A percentile compares a stretch with the other conserved stretches of the same genome.
These are phyloP conservation scores for Rubus idaeus DNA, from an alignment of 306 rosid genomes.

Conservation along the genomic window DNA sequence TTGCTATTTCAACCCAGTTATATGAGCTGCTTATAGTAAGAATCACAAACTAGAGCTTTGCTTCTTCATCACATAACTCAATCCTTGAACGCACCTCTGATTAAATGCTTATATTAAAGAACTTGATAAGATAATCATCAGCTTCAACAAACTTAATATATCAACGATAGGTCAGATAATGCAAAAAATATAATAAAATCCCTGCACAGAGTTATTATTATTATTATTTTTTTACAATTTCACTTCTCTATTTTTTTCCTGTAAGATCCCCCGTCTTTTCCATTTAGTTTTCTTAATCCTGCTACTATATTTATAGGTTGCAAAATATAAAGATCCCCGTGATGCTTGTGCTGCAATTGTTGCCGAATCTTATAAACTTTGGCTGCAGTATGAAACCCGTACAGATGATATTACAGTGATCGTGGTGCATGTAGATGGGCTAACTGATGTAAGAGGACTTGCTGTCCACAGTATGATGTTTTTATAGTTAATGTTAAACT, in stretches of 20 bases:
- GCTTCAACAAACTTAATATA: background rate
- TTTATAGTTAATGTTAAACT: constrained; percentile 5
- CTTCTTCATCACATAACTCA: background rate
- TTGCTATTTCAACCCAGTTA: background rate
- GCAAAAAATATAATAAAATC: background rate
- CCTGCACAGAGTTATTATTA: background rate
- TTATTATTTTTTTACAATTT: background rate
- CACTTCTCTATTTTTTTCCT: no score
- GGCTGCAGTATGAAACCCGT: constrained; percentile 99
- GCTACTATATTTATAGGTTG: constrained; percentile 54
- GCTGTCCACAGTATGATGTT: constrained; percentile 7
- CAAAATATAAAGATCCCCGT: constrained; percentile 87
- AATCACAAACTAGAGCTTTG: background rate
- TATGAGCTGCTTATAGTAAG: background rate
- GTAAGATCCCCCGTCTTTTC: background rate
- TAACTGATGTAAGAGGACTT: constrained; percentile 60
- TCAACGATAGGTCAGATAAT: background rate
- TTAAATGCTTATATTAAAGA: constrained; percentile 3
- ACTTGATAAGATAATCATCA: background rate
- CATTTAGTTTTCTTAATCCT: constrained; percentile 16
- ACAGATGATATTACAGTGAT: constrained; percentile 98
- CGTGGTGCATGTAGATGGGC: constrained; percentile 85
- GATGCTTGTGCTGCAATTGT: constrained; percentile 99
- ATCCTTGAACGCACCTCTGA: background rate
- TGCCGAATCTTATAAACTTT: constrained; percentile 93